Base-by-base conservation (phyloP, 2,329 filamentous ascomycete genomes). In the Diaporthe amygdali region DNA sequence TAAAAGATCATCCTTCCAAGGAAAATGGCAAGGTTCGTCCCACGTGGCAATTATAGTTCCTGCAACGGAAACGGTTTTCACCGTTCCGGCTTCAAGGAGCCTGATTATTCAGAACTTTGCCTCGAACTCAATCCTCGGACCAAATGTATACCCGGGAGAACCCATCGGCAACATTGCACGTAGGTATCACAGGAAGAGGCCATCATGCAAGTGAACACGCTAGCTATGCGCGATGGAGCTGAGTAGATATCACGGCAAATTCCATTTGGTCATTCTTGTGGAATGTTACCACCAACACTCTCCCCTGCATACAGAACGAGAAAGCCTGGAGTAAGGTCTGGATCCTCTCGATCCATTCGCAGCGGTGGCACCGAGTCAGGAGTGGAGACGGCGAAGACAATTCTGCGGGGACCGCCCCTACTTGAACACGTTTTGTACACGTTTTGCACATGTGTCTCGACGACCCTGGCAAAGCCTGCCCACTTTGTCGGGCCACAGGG, bases 371-470 rank as follows among this genome's bases (percentile, higher is more conserved):
- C 5, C 32, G 51, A 55, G 30, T 55, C 51, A 55, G 30, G 20
- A 22, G 51, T 55, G 51, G 51, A 55, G 51, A 14, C 25, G 30
- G 7, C 8, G 34, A 41, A 32, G 6, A 56, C 32, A 25, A 17
- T n/a, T 56, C 37, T 12, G 5, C 54, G 10, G n/a, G 52, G 54
- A 14, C 17, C 6, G 14, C 34, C 54, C 54, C 34, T 41, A 41
- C 54, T 25, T 2, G n/a, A 14, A 41, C 32, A 56, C 54, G 54
- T 56, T 55, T 55, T 55, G 52, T 3, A 55, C 32, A 55, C 32
- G 52, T 55, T 56, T 56, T 56, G 54, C 14, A 56, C n/a, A 34
- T 56, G 54, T 27, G 34, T 56, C 54, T 56, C 54, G 51, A n/a
- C n/a, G 54, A 39, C 6, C 54, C 34, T 56, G 32, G 54, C n/a